Evolutionary conservation across 2,329 filamentous ascomycete species (phyloP), one percentile per base, ranked within the genome.

Genomic region (Fusarium sp.): DNA sequence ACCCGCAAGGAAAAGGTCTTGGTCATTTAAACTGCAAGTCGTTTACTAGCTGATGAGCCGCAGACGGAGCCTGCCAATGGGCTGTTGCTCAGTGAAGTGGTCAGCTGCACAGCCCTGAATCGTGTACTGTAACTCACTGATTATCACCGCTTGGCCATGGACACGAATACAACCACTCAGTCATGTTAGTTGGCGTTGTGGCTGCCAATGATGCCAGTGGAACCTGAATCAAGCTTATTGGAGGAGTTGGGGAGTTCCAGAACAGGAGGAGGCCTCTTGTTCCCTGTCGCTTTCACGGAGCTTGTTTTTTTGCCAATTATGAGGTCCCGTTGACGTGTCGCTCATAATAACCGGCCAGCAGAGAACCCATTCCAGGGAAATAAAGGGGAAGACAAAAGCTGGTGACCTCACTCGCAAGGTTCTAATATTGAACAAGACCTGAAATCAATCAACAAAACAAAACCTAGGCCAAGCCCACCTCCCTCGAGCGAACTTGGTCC

Each of bases 251-350:
- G n/a, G 47, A 44, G 50, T 33, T 38, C 57, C 39, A 58, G 59
- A 50, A 62, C 41, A 47, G 20, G 50, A 58, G 69, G 70, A 72
- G 70, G 70, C 70, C 70, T 72, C 70, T 69, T 38, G 25, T 65
- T 44, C 53, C 59, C 38, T 69, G 36, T 46, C 38, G 29, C 36
- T 44, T 60, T 25, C 38, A 17, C 39, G 14, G 46, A 63, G 41
- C 46, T 31, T 60, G 50, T 45, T 38, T 39, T 47, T 22, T 46
- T 50, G 33, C 54, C 65, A 59, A 29, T 33, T 44, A 38, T 39
- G 41, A 53, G 49, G 67, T 61, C 41, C 52, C 63, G 41, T 68
- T 64, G 68, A 71, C 69, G 69, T 66, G 65, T 55, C 55, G 45
- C 38, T 60, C 46, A 20, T 53, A 62, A 44, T 56, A 41, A 69